phyloP scores from a whole-genome alignment of 2,329 filamentous ascomycete species.

The Aspergillus piperis region DNA sequence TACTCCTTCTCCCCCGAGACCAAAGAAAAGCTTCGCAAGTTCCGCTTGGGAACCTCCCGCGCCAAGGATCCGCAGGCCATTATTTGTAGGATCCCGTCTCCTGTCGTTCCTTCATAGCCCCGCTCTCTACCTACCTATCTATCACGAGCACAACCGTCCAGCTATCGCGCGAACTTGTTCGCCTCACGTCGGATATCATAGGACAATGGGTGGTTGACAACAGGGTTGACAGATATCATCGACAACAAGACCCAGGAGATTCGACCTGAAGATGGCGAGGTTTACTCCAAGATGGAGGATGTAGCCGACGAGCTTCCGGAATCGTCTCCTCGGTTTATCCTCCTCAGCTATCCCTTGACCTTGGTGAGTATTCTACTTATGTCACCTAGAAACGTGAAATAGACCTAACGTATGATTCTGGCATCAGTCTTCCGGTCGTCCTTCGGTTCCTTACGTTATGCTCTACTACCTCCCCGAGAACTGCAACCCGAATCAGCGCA shows the following conservation, averaged over 20 bases:
- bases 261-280: constrained; percentile 74
- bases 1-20: constrained; percentile 93
- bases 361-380: constrained; percentile 58
- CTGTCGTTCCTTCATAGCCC: constrained; percentile 7
- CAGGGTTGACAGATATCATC: constrained; percentile 69
- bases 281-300: constrained; percentile 79
- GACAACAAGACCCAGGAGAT: constrained; percentile 90
- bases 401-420: not conserved
- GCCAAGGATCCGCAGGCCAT: constrained; percentile 85
- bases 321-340: constrained; percentile 83
- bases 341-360: constrained; percentile 88
- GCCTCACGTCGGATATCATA: not conserved
- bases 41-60: constrained; percentile 85
- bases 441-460: constrained; percentile 90
- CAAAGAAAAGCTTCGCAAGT: constrained; percentile 87
- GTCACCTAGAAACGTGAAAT: not conserved
- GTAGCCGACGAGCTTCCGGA: constrained; percentile 89
- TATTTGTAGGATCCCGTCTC: constrained; percentile 71
- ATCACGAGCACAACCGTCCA: not conserved
- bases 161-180: not conserved
- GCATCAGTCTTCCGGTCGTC: constrained; percentile 71
- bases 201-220: constrained; percentile 24
- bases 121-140: not conserved
- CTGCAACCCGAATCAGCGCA: constrained; percentile 81
- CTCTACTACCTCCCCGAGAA: constrained; percentile 93